A percentile compares a stretch with the other conserved stretches of the same genome.
phyloP scores from a whole-genome alignment of 306 rosid genomes.

The Morella rubra region DNA sequence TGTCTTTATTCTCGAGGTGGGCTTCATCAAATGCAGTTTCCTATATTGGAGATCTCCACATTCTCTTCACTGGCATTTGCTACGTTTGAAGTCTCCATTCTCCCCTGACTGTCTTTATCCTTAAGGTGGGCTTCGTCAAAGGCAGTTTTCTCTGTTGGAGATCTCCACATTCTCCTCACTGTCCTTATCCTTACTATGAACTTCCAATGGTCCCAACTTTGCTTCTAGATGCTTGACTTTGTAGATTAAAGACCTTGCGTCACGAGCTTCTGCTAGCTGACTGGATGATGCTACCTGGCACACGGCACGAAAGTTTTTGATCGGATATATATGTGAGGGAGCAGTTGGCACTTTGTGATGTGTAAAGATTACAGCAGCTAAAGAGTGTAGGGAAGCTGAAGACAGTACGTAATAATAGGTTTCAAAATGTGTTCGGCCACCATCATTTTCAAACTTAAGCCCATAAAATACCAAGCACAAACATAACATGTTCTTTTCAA shows the following conservation, averaged over 20 bases:
- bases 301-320: slow-evolving; percentile 19
- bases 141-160: background rate
- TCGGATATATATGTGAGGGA: slow-evolving; percentile 13
- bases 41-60: background rate
- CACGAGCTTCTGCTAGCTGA: slow-evolving; percentile 48
- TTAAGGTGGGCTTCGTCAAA: background rate
- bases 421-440: background rate
- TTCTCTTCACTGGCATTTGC: background rate
- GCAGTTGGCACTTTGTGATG: slow-evolving; percentile 2
- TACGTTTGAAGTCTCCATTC: too few species aligned
- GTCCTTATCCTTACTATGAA: slow-evolving; percentile 13
- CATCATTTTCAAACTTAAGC: background rate
- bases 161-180: background rate
- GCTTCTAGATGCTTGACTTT: slow-evolving; percentile 57
- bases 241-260: slow-evolving; percentile 57
- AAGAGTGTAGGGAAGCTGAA: background rate
- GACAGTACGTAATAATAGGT: background rate
- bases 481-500: slow-evolving; percentile 12
- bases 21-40: background rate
- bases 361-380: background rate
- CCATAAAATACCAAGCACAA: slow-evolving; percentile 15
- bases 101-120: too few species aligned
- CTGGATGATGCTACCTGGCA: slow-evolving; percentile 46
- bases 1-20: background rate
- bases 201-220: slow-evolving; percentile 51